phyloP scores from a whole-genome alignment of 495 filamentous ascomycete species.

The Evernia prunastri region DNA sequence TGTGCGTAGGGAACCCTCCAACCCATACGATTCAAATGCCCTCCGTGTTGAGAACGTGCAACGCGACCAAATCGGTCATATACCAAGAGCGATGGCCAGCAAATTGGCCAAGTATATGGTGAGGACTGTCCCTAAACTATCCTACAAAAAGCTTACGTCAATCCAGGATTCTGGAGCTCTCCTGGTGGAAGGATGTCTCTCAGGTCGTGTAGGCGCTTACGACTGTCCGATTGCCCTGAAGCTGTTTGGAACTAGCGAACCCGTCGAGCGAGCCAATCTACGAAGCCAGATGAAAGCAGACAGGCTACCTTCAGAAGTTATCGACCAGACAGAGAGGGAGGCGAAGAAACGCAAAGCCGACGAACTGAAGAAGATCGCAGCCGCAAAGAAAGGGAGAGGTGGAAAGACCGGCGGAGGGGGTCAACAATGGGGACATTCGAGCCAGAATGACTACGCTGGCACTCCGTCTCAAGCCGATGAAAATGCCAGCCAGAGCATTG shows the following conservation, averaged over 20 bases:
- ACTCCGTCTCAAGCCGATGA: constrained; percentile 25
- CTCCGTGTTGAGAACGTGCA: constrained; percentile 78
- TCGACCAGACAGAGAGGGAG: constrained; percentile 43
- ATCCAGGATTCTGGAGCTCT: constrained; percentile 45
- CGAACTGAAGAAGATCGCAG: constrained; percentile 35
- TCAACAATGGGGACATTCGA: constrained; percentile 20
- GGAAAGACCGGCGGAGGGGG: constrained; percentile 22
- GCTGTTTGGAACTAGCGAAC: constrained; percentile 60
- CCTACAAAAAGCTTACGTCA: constrained; percentile 1
- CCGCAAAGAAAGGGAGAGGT: constrained; percentile 33
- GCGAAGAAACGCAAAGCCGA: constrained; percentile 43
- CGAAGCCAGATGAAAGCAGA: constrained; percentile 57
- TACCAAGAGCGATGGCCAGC: constrained; percentile 56
- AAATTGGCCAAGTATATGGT: constrained; percentile 73
- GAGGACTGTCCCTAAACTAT: neutral
- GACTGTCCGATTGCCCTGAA: constrained; percentile 65
- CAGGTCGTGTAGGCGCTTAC: constrained; percentile 53
- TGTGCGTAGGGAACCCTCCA: constrained; percentile 60
- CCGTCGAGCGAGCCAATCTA: constrained; percentile 42
- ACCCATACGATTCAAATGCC: constrained; percentile 71
- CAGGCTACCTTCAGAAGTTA: constrained; percentile 45
- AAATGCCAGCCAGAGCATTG: constrained; percentile 40
- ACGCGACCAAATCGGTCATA: constrained; percentile 71
- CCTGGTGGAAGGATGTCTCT: constrained; percentile 58
- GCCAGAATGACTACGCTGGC: constrained; percentile 20